A percentile compares a stretch with the other conserved stretches of the same genome.
Conservation (phyloP, 2,329 filamentous ascomycete genomes). For the Aspergillus floridensis region DNA sequence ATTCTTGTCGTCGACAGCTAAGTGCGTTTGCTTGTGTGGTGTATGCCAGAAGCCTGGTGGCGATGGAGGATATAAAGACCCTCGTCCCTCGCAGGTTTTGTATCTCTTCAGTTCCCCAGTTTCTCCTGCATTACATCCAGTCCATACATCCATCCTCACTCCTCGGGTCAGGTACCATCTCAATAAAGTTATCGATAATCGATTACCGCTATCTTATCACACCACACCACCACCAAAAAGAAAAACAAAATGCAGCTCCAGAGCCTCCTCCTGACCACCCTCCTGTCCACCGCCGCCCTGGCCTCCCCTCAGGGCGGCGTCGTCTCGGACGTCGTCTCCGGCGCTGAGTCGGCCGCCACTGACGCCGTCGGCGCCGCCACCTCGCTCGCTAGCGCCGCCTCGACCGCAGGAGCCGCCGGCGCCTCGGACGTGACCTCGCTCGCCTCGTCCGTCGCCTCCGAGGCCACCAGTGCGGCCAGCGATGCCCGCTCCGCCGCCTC, state of each 20-base stretch:
- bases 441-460: neutral
- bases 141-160: neutral
- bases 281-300: slow-evolving; percentile 24
- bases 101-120: neutral
- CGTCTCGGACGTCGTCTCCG: slow-evolving; percentile 8
- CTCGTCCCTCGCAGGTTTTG: neutral
- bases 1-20: neutral
- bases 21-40: too few species aligned
- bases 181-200: neutral
- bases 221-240: slow-evolving; percentile 12
- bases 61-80: neutral
- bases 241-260: slow-evolving; percentile 25
- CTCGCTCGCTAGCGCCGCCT: neutral
- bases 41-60: neutral
- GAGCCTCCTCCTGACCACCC: slow-evolving; percentile 20
- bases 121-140: neutral
- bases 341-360: neutral
- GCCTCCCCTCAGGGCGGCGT: slow-evolving; percentile 14
- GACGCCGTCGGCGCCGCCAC: neutral
- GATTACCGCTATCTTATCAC: neutral
- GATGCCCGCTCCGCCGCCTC: neutral
- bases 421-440: neutral
- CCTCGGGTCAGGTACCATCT: neutral
- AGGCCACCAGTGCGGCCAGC: neutral
- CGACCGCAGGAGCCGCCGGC: neutral